A percentile compares a stretch with the other conserved stretches of the same genome.
phyloP scores from a whole-genome alignment of 495 filamentous ascomycete genomes.

The Penicillium coprophilum region DNA sequence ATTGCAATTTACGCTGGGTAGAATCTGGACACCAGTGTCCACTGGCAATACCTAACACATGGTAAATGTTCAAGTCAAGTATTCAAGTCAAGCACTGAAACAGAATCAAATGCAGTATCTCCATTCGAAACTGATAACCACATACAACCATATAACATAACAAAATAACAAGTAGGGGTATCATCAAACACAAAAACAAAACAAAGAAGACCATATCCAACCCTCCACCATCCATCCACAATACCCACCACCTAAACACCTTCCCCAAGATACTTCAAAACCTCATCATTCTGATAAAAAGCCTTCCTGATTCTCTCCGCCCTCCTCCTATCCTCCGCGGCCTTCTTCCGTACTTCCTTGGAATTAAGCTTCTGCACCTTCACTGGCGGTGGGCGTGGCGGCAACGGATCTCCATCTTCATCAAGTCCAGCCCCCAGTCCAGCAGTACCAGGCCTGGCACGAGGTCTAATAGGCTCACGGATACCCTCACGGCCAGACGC shows the following conservation, averaged over 20 bases:
- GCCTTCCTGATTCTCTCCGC: constrained; percentile 61
- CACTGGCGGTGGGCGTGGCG: constrained; percentile 37
- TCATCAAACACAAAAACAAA: not conserved
- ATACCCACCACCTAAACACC: constrained; percentile 7
- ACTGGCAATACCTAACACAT: not conserved
- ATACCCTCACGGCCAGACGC: constrained; percentile 66
- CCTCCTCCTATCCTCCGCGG: constrained; percentile 59
- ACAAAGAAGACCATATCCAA: not conserved
- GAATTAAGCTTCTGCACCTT: constrained; percentile 65
- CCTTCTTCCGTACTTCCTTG: constrained; percentile 62
- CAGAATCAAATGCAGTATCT: not conserved
- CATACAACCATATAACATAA: not conserved
- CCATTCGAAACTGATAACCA: not conserved
- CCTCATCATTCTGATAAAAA: constrained; percentile 68
- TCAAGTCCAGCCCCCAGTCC: constrained; percentile 60
- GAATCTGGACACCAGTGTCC: constrained; percentile 1
- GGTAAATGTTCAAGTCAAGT: not conserved
- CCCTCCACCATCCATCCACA: not conserved
- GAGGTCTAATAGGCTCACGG: constrained; percentile 69
- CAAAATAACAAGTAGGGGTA: constrained; percentile 1
- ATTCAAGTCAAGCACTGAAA: not conserved
- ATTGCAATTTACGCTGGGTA: not conserved
- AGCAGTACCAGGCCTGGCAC: constrained; percentile 68
- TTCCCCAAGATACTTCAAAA: constrained; percentile 69
- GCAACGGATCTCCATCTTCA: constrained; percentile 26